A percentile compares a stretch with the other conserved stretches of the same genome.
Evolutionary conservation across 352 stramenopile species (phyloP).

Genomic region (Vaucheria bursata): DNA sequence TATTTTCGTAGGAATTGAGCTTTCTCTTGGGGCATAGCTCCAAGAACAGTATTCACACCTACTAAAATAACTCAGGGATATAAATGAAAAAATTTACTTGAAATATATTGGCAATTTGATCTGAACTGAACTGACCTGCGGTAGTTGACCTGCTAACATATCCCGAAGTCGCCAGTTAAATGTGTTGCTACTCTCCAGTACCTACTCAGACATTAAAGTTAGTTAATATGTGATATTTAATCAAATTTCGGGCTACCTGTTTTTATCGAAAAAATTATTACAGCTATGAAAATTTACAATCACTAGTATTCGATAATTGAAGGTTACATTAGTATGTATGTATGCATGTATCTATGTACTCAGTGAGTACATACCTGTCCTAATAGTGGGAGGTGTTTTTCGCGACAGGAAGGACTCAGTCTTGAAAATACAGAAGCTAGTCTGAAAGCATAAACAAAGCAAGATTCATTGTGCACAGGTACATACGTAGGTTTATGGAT

Average conservation of each 20-base stretch:
- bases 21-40: too few species aligned
- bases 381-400: slow-evolving; percentile 38
- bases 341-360: too few species aligned
- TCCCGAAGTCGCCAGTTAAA: slow-evolving; percentile 45
- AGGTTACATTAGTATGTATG: neutral
- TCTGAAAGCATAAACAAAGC: slow-evolving; percentile 24
- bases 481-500: neutral
- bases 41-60: too few species aligned
- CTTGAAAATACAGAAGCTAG: slow-evolving; percentile 22
- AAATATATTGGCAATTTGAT: too few species aligned
- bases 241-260: too few species aligned
- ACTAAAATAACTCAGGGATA: too few species aligned
- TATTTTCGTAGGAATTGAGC: too few species aligned
- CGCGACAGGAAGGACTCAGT: slow-evolving; percentile 10
- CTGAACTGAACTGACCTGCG: neutral
- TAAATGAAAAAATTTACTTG: too few species aligned
- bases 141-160: slow-evolving; percentile 35
- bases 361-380: slow-evolving; percentile 16
- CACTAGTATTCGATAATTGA: neutral
- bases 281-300: neutral
- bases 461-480: slow-evolving; percentile 1
- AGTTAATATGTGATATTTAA: neutral
- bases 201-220: slow-evolving; percentile 4
- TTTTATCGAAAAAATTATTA: neutral
- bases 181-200: slow-evolving; percentile 34